Conservation (phyloP, 2,329 filamentous ascomycete genomes). For the Aureobasidium sp. region DNA sequence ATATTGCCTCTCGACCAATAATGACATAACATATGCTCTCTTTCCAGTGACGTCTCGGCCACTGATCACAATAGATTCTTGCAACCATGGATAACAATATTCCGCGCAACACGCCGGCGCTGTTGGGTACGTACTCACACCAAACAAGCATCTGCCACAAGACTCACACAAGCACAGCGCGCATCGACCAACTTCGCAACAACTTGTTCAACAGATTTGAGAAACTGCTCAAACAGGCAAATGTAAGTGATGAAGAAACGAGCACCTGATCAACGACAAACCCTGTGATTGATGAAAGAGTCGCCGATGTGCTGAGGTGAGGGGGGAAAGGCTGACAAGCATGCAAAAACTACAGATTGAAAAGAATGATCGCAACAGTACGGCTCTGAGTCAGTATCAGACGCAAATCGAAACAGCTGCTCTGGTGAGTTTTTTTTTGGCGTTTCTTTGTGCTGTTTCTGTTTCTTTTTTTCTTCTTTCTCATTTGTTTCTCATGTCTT, state of each 20-base stretch:
- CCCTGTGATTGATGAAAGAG: background rate
- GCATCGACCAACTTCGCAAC: conserved; percentile 34
- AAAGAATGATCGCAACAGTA: conserved; percentile 46
- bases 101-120: conserved; percentile 36
- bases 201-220: conserved; percentile 47
- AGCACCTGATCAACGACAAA: background rate
- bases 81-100: conserved; percentile 34
- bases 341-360: conserved; percentile 34
- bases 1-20: background rate
- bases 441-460: background rate
- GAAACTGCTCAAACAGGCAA: conserved; percentile 48
- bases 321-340: background rate
- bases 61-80: background rate
- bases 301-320: background rate
- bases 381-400: conserved; percentile 51
- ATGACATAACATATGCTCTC: background rate
- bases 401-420: conserved; percentile 54
- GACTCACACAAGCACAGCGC: conserved; percentile 24
- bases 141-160: background rate
- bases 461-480: background rate
- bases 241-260: conserved; percentile 30
- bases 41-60: background rate
- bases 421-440: conserved; percentile 38
- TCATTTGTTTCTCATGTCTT: background rate
- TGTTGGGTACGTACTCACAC: conserved; percentile 27